phyloP scores from a whole-genome alignment of 129 eudicot species.

The Erigeron canadensis region DNA sequence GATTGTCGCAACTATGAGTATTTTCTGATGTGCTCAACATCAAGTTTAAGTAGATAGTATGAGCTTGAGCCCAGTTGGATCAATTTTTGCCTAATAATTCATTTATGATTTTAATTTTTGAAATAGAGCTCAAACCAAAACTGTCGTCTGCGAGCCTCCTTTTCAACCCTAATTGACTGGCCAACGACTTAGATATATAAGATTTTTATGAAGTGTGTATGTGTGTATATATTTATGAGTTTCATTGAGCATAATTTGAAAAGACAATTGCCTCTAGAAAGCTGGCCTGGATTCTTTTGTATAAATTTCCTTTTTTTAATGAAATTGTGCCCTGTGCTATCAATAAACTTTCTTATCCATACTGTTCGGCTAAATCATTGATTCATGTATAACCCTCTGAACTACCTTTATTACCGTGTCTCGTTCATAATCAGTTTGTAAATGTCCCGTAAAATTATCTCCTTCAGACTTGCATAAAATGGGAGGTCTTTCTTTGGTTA shows the following conservation, averaged over 20 bases:
- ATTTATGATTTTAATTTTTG: neutral
- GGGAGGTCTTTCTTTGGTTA: constrained; percentile 70
- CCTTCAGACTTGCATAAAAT: constrained; percentile 70
- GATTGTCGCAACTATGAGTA: neutral
- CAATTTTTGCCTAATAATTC: neutral
- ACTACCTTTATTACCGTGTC: neutral
- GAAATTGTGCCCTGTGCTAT: neutral
- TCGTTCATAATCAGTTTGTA: neutral
- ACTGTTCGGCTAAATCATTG: neutral
- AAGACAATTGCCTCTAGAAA: neutral
- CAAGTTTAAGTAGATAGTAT: neutral
- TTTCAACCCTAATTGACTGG: neutral
- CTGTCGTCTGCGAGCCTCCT: neutral
- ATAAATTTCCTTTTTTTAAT: neutral
- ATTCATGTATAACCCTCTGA: neutral
- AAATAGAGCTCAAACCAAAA: neutral
- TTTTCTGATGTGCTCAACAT: neutral
- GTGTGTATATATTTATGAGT: neutral
- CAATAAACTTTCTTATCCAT: neutral
- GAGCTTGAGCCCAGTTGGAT: neutral
- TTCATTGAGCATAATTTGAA: neutral
- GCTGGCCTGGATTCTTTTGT: neutral
- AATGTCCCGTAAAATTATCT: neutral
- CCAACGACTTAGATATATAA: neutral
- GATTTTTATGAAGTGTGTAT: neutral